These are phyloP conservation scores for Tolypocladium cylindrosporum DNA, from an alignment of 2,329 filamentous ascomycete species.

Conservation along the genomic window DNA sequence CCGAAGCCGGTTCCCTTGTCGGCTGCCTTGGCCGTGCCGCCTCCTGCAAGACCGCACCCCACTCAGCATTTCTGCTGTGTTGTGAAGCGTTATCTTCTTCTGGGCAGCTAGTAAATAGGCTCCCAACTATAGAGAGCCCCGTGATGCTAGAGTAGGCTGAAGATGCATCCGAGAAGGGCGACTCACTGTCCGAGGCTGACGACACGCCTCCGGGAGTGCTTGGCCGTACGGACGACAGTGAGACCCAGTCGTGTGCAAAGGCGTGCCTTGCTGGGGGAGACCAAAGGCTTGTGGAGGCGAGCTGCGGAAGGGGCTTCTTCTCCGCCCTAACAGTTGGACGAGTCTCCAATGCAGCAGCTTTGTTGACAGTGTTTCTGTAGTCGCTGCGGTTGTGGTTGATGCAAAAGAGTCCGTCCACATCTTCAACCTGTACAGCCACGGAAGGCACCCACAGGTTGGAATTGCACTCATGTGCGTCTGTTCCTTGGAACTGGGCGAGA, in stretches of 20 bases:
- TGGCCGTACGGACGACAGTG: constrained; percentile 4
- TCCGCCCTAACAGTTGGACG: not conserved
- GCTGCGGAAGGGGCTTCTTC: not conserved
- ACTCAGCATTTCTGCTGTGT: not conserved
- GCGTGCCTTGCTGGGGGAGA: not conserved
- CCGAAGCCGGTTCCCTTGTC: not conserved
- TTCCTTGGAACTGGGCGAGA: not conserved
- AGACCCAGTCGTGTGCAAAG: constrained; percentile 4
- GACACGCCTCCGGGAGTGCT: constrained; percentile 2
- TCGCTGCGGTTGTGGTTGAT: not conserved
- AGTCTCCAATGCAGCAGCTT: not conserved
- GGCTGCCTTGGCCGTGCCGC: too few species aligned
- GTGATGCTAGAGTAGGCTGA: constrained; percentile 5
- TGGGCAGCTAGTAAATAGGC: not conserved
- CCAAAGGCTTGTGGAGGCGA: constrained; percentile 5
- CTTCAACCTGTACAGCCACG: not conserved
- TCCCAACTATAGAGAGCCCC: constrained; percentile 4
- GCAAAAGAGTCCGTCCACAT: not conserved
- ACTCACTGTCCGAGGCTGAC: constrained; percentile 6
- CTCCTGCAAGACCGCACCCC: not conserved
- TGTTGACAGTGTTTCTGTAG: not conserved
- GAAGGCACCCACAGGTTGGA: not conserved
- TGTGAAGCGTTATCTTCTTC: not conserved
- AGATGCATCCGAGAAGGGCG: constrained; percentile 7
- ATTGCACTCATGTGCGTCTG: not conserved